Base-by-base conservation (phyloP, 805 yeast genomes). In the Hanseniaspora pseudoguilliermondii region DNA sequence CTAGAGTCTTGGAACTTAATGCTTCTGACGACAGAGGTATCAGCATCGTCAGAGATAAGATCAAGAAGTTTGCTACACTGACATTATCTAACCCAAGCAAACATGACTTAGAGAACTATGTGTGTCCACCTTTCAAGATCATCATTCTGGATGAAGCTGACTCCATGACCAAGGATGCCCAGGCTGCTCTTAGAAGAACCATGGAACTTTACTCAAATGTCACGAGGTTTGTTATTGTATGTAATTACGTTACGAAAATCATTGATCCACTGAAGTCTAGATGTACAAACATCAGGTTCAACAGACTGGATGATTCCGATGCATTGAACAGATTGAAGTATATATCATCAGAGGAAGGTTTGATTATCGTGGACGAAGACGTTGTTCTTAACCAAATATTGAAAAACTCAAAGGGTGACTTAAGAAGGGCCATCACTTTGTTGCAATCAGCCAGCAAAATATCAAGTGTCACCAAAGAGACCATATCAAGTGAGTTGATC, bases 161-260 rank as follows among this genome's bases (percentile, higher is more conserved):
- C 68, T 87, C 96, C 13, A 93, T 93, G 97, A 93, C 98, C 10
- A 79, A 87, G 44, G 97, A 88, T 63, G 98, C 98, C 0, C 98
- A 93, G 66, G 80, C 89, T 55, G 98, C 98, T 1, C 74, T 93
- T 60, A 80, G 98, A 71, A 79, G 98, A 69, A 91, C 95, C 1
- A 86, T 86, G 90, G 96, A 88, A 66, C 86, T 83, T 3, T 90
- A 86, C 69, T 85, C 97, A 1, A 78, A 80, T 41, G 88, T 89
- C 54, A 86, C 98, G 1, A 77, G 99, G 63, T 93, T 93, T 71
- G 93, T 97, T 68, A 72, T 93, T 59, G 85, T 93, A 52, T 93
- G 99, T 75, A 93, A 93, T 67, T 93, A 93, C 70, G 93, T 93
- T 59, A 93, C 99, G 1, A 77, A 97, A 58, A 93, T 93, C 62